These are phyloP conservation scores for Penicillium turbatum DNA, from an alignment of 495 filamentous ascomycete genomes.

Conservation along the genomic window DNA sequence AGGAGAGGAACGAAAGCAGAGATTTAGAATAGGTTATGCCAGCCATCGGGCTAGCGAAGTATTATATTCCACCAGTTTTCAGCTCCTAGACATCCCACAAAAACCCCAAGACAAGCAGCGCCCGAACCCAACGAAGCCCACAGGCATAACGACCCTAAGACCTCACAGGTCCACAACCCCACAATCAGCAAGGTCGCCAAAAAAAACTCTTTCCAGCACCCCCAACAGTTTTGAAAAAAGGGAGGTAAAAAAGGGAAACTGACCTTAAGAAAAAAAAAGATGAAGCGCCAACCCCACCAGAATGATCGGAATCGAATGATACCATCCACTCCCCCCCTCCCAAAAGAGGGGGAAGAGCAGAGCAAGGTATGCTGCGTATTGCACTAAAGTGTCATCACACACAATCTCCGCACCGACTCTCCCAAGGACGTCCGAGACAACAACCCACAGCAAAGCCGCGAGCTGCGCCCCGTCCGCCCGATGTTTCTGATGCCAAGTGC, in stretches of 20 bases:
- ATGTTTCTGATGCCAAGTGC: constrained; percentile 99
- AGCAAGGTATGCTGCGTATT: constrained; percentile 88
- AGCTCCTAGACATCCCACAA: background rate
- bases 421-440: constrained; percentile 57
- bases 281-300: constrained; percentile 81
- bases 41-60: background rate
- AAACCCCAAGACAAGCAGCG: background rate
- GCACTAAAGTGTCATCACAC: constrained; percentile 91
- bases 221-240: constrained; percentile 12
- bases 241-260: constrained; percentile 33
- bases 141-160: constrained; percentile 11
- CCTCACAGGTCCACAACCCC: constrained; percentile 21
- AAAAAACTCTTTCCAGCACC: constrained; percentile 31
- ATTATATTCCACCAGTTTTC: background rate
- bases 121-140: background rate
- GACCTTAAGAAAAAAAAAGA: constrained; percentile 54
- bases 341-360: constrained; percentile 19
- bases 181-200: constrained; percentile 39
- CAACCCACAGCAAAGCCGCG: background rate
- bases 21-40: background rate
- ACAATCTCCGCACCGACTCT: constrained; percentile 94
- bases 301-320: constrained; percentile 99
- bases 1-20: no score
- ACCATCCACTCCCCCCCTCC: constrained; percentile 44
- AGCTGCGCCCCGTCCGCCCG: constrained; percentile 42